Evolutionary conservation across 108 stramenopile genomes (phyloP), one percentile per base, ranked within the genome.

Genomic region (Cyclotella atomus): DNA sequence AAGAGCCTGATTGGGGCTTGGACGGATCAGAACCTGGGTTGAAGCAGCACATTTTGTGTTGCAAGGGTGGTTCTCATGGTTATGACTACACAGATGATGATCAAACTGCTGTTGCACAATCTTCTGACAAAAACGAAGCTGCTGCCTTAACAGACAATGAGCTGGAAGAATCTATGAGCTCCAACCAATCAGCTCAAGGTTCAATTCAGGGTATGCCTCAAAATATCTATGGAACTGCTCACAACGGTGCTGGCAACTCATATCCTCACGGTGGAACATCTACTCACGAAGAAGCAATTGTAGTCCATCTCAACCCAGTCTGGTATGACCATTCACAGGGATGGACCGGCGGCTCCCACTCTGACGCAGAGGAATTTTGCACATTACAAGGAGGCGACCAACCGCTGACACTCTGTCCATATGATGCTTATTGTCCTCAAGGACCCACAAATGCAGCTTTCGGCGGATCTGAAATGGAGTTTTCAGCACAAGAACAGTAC

Each of bases 31-130:
- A 35, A 27, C 41, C 45, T n/a, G 65, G 53, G 45, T 30, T 67
- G 16, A 75, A 75, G 46, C 28, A 61, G 17, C 54, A 75, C 24
- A 75, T 75, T 50, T 57, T 75, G n/a, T 75, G 74, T 14, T 75
- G 74, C 19, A 55, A 68, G 33, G 57, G 57, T 30, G 61, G 41
- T 24, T 63, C 29, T 21, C n/a, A n/a, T n/a, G n/a, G n/a, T n/a
- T n/a, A n/a, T n/a, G n/a, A n/a, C n/a, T n/a, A n/a, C n/a, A 23
- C 7, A 15, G 61, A 20, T 21, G 5, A 63, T 63, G 33, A 4
- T n/a, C 50, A 52, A 17, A 17, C 50, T 52, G 52, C 20, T 23
- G n/a, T 23, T 21, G 23, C 21, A 23, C 16, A 9, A 63, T 43
- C 30, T 63, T 15, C 15, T 32, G n/a, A 5, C 23, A 41, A 10